Conservation (phyloP, 257 asterid genomes). For the Scutellaria baicalensis region DNA sequence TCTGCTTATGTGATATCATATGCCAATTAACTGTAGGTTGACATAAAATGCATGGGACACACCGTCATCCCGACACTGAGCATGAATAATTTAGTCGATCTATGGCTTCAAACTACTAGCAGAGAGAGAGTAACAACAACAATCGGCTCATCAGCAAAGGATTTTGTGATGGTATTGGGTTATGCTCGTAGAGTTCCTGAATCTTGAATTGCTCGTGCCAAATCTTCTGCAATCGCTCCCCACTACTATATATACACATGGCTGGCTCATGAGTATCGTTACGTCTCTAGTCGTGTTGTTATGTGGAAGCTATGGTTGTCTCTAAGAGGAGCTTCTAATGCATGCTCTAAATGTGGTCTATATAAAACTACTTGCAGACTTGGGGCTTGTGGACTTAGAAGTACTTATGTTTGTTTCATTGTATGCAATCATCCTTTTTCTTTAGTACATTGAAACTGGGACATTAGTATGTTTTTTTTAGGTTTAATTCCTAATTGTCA, state of each 20-base stretch:
- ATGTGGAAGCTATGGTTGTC: constrained; percentile 4
- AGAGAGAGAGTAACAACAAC: constrained; percentile 35
- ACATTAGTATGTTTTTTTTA: not conserved
- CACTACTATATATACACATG: not conserved
- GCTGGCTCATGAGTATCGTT: not conserved
- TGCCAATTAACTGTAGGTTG: constrained; percentile 36
- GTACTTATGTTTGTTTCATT: not conserved
- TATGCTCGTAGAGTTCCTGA: constrained; percentile 39
- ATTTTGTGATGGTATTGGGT: constrained; percentile 64
- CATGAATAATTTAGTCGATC: constrained; percentile 36
- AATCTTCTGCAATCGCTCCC: not conserved
- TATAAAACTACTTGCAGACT: too few relatives aligned
- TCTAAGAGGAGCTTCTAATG: not conserved
- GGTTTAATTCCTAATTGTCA: too few relatives aligned
- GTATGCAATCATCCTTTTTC: not conserved
- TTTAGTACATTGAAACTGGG: not conserved
- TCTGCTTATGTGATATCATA: not conserved
- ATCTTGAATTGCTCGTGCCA: constrained; percentile 18
- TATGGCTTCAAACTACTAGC: constrained; percentile 46
- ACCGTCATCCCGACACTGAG: constrained; percentile 37
- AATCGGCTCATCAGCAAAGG: constrained; percentile 59
- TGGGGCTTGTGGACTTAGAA: not conserved
- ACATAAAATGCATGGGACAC: constrained; percentile 60
- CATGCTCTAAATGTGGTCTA: not conserved
- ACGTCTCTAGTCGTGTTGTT: not conserved